Base-by-base conservation (phyloP, 1,139 yeast species). In the Diutina catenulata region DNA sequence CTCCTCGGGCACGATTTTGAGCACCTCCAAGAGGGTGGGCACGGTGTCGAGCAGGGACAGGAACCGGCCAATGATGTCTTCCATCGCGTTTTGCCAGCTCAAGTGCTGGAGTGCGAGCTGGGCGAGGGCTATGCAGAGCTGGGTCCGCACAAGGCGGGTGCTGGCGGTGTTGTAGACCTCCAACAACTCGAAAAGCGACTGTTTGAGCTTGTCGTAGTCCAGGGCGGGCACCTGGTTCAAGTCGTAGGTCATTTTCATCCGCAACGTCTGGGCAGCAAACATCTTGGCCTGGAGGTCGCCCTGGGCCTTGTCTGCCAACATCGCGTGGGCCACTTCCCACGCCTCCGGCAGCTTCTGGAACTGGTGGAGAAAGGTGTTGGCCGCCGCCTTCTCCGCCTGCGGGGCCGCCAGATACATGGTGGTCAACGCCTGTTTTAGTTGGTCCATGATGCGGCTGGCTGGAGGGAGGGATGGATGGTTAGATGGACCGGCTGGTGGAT, bases 1-100 rank as follows among this genome's bases (percentile, higher is more conserved):
- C 56, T 93, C 98, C 55, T 93, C 97, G 0, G 99, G 98, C 41
- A 93, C 62, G 38, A 91, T 79, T 52, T 78, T 79, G 44, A 93
- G 68, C 50, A 88, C 87, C 51, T 84, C 94, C 44, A 93, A 63
- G 37, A 83, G 53, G 29, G 69, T 64, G 31, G 61, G 68, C 18
- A 43, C 31, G 33, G 62, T 52, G 41, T 60, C 49, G 38, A 59
- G 51, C 43, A 57, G 43, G 19, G 49, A 73, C 44, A 83, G 62
- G 32, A 63, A 59, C 4, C 64, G 46, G 13, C 79, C 69, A 13
- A 33, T 33, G 43, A 87, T 70, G 47, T 91, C 96, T 14, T 62
- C 65, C 16, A 87, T 57, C 1, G 94, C 86, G 43, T 74, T 63
- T 14, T 59, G 53, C 98, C 98, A 91, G 23, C 64, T 62, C 38